These are phyloP conservation scores for Debaryomyces singareniensis DNA, from an alignment of 1,139 yeast species.

Conservation along the genomic window DNA sequence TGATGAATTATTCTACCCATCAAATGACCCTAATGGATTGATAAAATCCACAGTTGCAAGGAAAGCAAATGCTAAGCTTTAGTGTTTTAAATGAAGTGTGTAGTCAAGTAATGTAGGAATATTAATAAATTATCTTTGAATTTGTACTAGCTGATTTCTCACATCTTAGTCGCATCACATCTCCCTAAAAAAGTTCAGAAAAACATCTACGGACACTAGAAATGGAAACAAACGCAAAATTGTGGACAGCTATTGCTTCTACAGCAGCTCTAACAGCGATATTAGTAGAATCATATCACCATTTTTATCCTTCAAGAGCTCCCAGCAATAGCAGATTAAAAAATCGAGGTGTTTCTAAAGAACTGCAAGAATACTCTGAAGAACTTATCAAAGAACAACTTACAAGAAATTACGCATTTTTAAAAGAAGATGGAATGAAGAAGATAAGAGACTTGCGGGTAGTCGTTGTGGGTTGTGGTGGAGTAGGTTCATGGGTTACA, in stretches of 20 bases:
- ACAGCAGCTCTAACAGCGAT: conserved; percentile 37
- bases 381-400: conserved; percentile 82
- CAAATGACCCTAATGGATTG: conserved; percentile 88
- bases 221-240: conserved; percentile 3
- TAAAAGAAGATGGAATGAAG: conserved; percentile 80
- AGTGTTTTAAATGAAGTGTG: conserved; percentile 1
- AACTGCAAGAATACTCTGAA: conserved; percentile 44
- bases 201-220: no score
- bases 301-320: conserved; percentile 9
- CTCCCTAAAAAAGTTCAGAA: no score
- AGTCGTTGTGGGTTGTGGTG: conserved; percentile 96
- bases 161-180: no score
- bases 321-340: neutral
- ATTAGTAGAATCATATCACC: conserved; percentile 34
- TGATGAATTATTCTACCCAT: conserved; percentile 80
- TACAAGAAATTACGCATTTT: conserved; percentile 87
- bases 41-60: conserved; percentile 83
- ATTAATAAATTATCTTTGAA: neutral
- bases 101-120: neutral
- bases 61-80: conserved; percentile 26
- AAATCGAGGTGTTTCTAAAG: conserved; percentile 2
- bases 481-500: conserved; percentile 96
- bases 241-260: conserved; percentile 31
- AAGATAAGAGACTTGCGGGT: conserved; percentile 68
- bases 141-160: no score